A percentile compares a stretch with the other conserved stretches of the same genome.
These are phyloP conservation scores for Wallacemonas collosoma DNA, from an alignment of 208 protist species.

Conservation along the genomic window DNA sequence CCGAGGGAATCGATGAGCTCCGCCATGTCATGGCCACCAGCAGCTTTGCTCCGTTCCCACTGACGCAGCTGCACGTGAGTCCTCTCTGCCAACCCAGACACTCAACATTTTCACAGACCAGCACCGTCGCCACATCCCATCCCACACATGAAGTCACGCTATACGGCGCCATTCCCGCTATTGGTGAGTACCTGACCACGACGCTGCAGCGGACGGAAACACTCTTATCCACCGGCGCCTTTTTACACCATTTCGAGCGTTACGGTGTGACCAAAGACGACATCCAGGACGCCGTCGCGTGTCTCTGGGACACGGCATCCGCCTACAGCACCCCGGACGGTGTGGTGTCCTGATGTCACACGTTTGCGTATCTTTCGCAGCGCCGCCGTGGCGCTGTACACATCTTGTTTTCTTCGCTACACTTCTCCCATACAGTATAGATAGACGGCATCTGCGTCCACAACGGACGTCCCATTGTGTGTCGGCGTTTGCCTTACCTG, in stretches of 20 bases:
- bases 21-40: conserved; percentile 36
- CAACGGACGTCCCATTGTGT: no score
- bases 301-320: conserved; percentile 62
- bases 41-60: conserved; percentile 25
- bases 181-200: conserved; percentile 35
- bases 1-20: conserved; percentile 55
- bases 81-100: conserved; percentile 5
- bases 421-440: no score
- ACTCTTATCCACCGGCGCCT: conserved; percentile 60
- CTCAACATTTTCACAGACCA: no score
- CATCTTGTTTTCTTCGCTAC: no score
- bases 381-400: no score
- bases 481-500: neutral
- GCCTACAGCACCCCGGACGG: conserved; percentile 28
- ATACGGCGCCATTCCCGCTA: conserved; percentile 51
- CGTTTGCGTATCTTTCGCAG: no score
- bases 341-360: neutral
- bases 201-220: conserved; percentile 46
- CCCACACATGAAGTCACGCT: conserved; percentile 40
- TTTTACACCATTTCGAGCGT: conserved; percentile 69
- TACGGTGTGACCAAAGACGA: conserved; percentile 60
- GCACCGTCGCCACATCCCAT: neutral
- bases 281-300: conserved; percentile 41
- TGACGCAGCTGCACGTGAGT: conserved; percentile 46
- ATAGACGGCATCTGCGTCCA: no score